Evolutionary conservation across 2,329 filamentous ascomycete species (phyloP).

Genomic region (Xylaria sp.): DNA sequence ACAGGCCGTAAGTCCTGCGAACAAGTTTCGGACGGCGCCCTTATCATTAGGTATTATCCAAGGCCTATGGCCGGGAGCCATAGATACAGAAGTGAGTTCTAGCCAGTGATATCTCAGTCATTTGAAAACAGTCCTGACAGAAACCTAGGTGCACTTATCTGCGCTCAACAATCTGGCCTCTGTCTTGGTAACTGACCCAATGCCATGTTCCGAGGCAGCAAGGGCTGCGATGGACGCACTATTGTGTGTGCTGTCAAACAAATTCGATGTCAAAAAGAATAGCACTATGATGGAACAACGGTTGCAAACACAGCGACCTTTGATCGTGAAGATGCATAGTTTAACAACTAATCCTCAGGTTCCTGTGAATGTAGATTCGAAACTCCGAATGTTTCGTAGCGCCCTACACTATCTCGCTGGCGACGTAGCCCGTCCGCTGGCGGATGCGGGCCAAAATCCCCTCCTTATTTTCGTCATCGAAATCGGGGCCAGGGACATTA

Average conservation of each 20-base stretch:
- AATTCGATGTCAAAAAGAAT: constrained; percentile 39
- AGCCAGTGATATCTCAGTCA: no score
- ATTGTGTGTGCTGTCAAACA: constrained; percentile 47
- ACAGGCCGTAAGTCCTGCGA: constrained; percentile 36
- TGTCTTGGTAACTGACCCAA: constrained; percentile 29
- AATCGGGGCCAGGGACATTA: constrained; percentile 31
- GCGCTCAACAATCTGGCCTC: constrained; percentile 39
- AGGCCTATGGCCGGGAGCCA: constrained; percentile 45
- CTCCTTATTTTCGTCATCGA: constrained; percentile 42
- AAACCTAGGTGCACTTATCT: constrained; percentile 39
- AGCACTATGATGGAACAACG: constrained; percentile 18
- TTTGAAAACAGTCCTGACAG: constrained; percentile 1
- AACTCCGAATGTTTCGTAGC: constrained; percentile 44
- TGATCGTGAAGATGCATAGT: constrained; percentile 26
- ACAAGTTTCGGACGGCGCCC: constrained; percentile 46
- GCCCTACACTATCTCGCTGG: constrained; percentile 49
- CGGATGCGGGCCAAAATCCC: constrained; percentile 32
- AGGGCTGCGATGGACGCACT: constrained; percentile 46
- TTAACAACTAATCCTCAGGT: constrained; percentile 6
- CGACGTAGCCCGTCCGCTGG: constrained; percentile 46
- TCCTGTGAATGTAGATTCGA: constrained; percentile 11
- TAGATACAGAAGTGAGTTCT: constrained; percentile 43
- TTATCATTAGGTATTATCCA: constrained; percentile 49
- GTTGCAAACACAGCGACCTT: constrained; percentile 34
- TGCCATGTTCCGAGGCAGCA: constrained; percentile 38